phyloP scores from a whole-genome alignment of 2,329 filamentous ascomycete genomes.

The Ilyonectria robusta region DNA sequence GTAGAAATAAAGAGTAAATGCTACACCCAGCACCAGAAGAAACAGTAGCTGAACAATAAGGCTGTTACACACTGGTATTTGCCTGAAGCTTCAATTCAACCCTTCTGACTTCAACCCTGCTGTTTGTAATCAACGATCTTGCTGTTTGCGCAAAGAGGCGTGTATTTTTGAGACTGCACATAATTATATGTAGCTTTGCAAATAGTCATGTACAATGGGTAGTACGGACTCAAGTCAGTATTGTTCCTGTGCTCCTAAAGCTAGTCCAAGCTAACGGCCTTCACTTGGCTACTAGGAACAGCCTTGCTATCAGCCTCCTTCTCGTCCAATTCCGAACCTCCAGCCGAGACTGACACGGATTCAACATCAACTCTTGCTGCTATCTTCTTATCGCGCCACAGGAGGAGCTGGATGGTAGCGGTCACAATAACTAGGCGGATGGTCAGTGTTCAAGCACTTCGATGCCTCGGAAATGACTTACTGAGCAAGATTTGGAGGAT shows the following conservation, averaged over 20 bases:
- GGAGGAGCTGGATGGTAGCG: conserved; percentile 10
- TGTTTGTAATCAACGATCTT: too few relatives aligned
- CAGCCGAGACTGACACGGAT: background rate
- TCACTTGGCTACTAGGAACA: background rate
- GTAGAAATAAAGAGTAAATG: too few relatives aligned
- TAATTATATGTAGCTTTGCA: background rate
- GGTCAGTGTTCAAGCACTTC: background rate
- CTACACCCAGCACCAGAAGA: too few relatives aligned
- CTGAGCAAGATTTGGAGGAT: conserved; percentile 30
- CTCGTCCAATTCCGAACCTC: background rate
- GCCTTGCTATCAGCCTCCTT: background rate
- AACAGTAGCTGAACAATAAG: too few relatives aligned
- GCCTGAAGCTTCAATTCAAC: too few relatives aligned
- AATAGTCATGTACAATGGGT: background rate
- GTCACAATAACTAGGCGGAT: background rate
- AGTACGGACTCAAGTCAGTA: background rate
- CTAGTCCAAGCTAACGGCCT: conserved; percentile 2
- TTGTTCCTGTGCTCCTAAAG: background rate
- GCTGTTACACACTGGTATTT: too few relatives aligned
- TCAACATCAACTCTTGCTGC: conserved; percentile 4
- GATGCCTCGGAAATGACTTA: background rate
- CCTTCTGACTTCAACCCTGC: too few relatives aligned
- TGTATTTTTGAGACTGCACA: background rate
- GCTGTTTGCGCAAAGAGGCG: too few relatives aligned
- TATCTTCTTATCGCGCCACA: conserved; percentile 10